Evolutionary conservation across 495 filamentous ascomycete species (phyloP), one percentile per base, ranked within the genome.

Genomic region (Aspergillus kassunensis): DNA sequence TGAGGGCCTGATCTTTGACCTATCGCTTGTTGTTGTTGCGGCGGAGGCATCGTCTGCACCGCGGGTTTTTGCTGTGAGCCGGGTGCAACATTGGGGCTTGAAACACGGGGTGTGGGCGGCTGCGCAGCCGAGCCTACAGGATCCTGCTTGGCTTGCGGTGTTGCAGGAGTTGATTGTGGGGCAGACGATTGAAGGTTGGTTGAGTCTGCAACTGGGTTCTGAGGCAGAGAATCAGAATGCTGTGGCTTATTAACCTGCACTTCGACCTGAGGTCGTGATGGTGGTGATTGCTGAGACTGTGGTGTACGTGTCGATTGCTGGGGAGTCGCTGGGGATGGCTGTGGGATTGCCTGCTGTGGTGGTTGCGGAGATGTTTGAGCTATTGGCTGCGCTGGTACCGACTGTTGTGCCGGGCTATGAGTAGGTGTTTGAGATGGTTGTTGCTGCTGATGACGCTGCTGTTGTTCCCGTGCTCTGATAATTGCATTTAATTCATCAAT

Each of bases 401-500:
- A 20, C n/a, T 25, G 45, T 41, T 60, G 58, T 42, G 48, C 36
- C 27, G 44, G 29, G 6, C 27, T 42, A 21, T 51, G 51, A 11
- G 52, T 53, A 13, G 42, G 27, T 18, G 41, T 42, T n/a, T 51
- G 47, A 18, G 24, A 9, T 34, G n/a, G 21, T 46, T 52, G 44
- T 11, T 43, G 51, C 34, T 66, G 60, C 4, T 66, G 65, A 20
- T 56, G 59, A 35, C 63, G 61, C 53, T 70, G 65, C 49, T 69
- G 71, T 42, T 72, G 67, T 39, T 79, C 65, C 59, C 69, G 66
- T 10, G 70, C 65, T 49, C 75, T 73, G 37, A 84, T 73, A 35
- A 83, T 78, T 0, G 71, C 78, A 34, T 89, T 91, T 27, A 99
- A 82, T 44, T 91, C 86, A 60, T 96, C 89, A 54, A 99, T 97